A percentile compares a stretch with the other conserved stretches of the same genome.
phyloP scores from a whole-genome alignment of 1,284 basidiomycete species.

The Leccinum pachyderme region DNA sequence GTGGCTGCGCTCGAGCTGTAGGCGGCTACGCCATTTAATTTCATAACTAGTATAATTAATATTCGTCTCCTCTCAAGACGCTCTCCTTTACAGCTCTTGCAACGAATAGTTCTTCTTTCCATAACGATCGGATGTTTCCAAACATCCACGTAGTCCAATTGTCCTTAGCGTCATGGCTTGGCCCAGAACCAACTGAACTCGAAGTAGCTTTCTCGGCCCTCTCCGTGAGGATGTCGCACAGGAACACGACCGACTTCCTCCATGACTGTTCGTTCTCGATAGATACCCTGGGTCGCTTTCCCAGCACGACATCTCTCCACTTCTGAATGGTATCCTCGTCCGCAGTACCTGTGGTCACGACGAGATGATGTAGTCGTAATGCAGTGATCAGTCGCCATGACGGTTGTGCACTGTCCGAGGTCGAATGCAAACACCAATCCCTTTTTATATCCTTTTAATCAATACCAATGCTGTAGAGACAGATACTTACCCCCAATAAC shows the following conservation, averaged over 20 bases:
- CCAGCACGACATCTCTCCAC: slow-evolving; percentile 60
- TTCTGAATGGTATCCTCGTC: slow-evolving; percentile 36
- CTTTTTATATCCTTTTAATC: slow-evolving; percentile 28
- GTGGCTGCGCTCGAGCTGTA: slow-evolving; percentile 16
- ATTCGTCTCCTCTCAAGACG: slow-evolving; percentile 37
- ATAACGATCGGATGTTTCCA: slow-evolving; percentile 36
- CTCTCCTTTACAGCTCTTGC: slow-evolving; percentile 46
- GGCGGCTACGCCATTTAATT: not conserved
- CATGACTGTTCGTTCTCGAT: slow-evolving; percentile 46
- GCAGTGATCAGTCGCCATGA: slow-evolving; percentile 75
- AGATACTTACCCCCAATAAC: slow-evolving; percentile 71
- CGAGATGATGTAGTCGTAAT: slow-evolving; percentile 59
- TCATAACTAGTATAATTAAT: not conserved
- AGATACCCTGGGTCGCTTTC: slow-evolving; percentile 42
- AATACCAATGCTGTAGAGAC: not conserved
- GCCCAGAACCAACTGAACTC: not conserved
- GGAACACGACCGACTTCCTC: slow-evolving; percentile 32
- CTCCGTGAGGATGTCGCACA: slow-evolving; percentile 38
- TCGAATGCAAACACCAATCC: slow-evolving; percentile 70
- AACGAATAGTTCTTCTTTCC: slow-evolving; percentile 53
- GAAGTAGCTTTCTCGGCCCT: slow-evolving; percentile 29
- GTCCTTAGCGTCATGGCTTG: not conserved
- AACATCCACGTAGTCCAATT: slow-evolving; percentile 35
- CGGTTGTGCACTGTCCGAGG: slow-evolving; percentile 60
- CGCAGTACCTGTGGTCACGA: slow-evolving; percentile 25